Conservation (phyloP, 192 early-diverging fungal genomes). For the Coemansia sp. region DNA sequence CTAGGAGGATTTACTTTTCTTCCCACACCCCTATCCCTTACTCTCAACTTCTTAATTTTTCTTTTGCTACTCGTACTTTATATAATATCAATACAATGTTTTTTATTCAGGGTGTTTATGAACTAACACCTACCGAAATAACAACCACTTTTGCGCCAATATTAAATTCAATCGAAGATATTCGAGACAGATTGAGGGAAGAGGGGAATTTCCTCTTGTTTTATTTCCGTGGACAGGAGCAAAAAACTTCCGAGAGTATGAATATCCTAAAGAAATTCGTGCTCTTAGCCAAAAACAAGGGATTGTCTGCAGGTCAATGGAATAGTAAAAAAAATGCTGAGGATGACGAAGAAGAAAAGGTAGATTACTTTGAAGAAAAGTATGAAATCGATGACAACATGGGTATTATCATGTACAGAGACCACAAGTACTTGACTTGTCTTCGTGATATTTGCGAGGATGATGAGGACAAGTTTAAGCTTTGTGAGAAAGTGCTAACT, state of each 20-base stretch:
- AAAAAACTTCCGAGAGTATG: neutral
- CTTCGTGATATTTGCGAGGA: neutral
- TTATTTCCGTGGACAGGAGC: neutral
- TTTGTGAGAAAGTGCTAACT: neutral
- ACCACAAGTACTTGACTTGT: neutral
- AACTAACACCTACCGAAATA: too few relatives aligned
- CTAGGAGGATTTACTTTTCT: too few relatives aligned
- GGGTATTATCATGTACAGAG: neutral
- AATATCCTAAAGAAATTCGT: neutral
- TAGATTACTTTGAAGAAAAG: neutral
- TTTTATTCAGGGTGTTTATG: too few relatives aligned
- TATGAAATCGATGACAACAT: neutral
- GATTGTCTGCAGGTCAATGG: neutral
- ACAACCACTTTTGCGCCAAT: neutral
- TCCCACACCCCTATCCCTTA: too few relatives aligned
- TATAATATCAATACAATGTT: too few relatives aligned
- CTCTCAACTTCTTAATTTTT: too few relatives aligned
- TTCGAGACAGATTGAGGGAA: neutral
- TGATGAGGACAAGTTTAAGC: neutral
- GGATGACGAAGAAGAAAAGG: neutral
- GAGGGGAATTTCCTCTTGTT: neutral
- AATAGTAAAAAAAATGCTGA: neutral
- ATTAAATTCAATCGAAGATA: neutral
- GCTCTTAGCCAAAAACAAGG: neutral
- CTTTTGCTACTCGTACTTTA: too few relatives aligned